Evolutionary conservation across 495 filamentous ascomycete genomes (phyloP).

Genomic region (Penicillium salamii): DNA sequence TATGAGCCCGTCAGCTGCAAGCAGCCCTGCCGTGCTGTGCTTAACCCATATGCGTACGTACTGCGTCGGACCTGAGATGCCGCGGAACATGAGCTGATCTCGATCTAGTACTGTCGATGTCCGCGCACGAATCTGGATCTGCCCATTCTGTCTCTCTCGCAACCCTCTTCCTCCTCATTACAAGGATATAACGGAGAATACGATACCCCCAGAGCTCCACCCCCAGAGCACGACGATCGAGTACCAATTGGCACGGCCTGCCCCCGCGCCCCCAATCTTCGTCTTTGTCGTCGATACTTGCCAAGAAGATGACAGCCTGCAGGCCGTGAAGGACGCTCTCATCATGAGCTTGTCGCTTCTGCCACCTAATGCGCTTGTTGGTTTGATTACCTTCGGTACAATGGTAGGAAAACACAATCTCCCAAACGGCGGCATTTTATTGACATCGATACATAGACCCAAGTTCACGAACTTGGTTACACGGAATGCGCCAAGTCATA

Average conservation of each 20-base stretch:
- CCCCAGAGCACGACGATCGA: slow-evolving; percentile 95
- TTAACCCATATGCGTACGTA: slow-evolving; percentile 92
- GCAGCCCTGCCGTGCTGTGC: slow-evolving; percentile 87
- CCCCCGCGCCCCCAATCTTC: slow-evolving; percentile 93
- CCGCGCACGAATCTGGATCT: slow-evolving; percentile 95
- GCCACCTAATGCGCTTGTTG: slow-evolving; percentile 90
- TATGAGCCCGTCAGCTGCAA: slow-evolving; percentile 99
- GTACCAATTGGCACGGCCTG: slow-evolving; percentile 89
- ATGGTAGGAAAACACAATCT: slow-evolving; percentile 61
- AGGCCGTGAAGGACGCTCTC: slow-evolving; percentile 92
- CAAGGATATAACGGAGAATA: slow-evolving; percentile 94
- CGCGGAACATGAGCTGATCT: slow-evolving; percentile 19
- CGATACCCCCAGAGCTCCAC: slow-evolving; percentile 94
- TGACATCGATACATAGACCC: slow-evolving; percentile 53
- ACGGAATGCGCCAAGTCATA: slow-evolving; percentile 99
- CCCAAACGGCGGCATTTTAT: slow-evolving; percentile 17
- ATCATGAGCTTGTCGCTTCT: slow-evolving; percentile 96
- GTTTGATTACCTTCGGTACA: slow-evolving; percentile 92
- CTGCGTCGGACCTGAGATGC: slow-evolving; percentile 2
- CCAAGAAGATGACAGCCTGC: slow-evolving; percentile 96
- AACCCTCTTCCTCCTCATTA: slow-evolving; percentile 96
- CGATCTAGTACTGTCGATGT: slow-evolving; percentile 82
- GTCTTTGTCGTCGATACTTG: slow-evolving; percentile 98
- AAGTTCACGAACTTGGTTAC: slow-evolving; percentile 98
- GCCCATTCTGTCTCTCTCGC: slow-evolving; percentile 94